Conservation (phyloP, 2,329 filamentous ascomycete species). For the Hypoxylon sp. region DNA sequence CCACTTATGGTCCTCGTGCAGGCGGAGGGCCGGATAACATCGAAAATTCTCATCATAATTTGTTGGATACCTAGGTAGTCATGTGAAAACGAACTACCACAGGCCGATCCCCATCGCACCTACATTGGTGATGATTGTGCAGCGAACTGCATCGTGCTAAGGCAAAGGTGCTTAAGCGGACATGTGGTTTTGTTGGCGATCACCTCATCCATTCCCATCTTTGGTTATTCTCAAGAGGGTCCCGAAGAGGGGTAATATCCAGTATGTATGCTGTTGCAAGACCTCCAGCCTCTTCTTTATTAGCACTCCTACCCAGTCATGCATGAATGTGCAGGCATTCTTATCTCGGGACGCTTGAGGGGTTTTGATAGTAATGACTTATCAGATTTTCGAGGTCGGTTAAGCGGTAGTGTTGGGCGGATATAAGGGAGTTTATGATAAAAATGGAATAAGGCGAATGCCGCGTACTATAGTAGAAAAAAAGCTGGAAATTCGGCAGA, state of each 20-base stretch:
- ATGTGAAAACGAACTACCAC: conserved; percentile 22
- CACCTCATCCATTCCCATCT: conserved; percentile 27
- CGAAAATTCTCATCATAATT: conserved; percentile 10
- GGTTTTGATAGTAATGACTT: conserved; percentile 4
- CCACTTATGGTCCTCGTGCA: neutral
- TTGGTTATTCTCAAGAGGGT: conserved; percentile 16
- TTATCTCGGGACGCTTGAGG: conserved; percentile 2
- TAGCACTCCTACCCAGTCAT: conserved; percentile 17
- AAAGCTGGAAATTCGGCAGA: conserved; percentile 30
- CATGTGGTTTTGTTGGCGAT: conserved; percentile 17
- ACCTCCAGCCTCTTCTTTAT: conserved; percentile 33
- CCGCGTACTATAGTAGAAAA: conserved; percentile 22
- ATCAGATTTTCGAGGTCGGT: conserved; percentile 8
- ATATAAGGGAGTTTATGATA: conserved; percentile 18
- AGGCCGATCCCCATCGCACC: neutral
- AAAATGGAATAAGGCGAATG: conserved; percentile 10
- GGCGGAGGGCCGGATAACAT: conserved; percentile 7
- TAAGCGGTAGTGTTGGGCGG: conserved; percentile 9
- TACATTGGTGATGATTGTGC: conserved; percentile 19
- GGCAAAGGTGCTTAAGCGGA: conserved; percentile 17
- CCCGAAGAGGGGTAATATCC: conserved; percentile 25
- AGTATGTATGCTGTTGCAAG: conserved; percentile 12
- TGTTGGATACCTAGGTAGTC: conserved; percentile 13
- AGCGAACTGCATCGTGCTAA: conserved; percentile 34
- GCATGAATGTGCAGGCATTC: conserved; percentile 16